A percentile compares a stretch with the other conserved stretches of the same genome.
Evolutionary conservation across 768 basidiomycete species (phyloP).

Genomic region (Lactifluus piperatus): DNA sequence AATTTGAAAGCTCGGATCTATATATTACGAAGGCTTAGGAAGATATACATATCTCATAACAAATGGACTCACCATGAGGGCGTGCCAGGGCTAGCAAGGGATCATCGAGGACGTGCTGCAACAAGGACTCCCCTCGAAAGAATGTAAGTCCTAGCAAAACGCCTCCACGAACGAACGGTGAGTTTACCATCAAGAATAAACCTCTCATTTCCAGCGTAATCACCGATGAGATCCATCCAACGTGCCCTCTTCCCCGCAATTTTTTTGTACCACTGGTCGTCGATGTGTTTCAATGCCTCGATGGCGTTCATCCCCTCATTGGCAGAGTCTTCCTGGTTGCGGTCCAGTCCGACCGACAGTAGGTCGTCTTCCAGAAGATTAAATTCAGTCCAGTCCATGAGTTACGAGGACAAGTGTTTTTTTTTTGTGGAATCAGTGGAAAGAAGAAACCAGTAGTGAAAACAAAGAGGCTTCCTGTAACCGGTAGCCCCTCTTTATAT

Average conservation of each 20-base stretch:
- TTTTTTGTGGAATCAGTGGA: not conserved
- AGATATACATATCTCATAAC: not conserved
- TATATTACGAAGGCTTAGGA: not conserved
- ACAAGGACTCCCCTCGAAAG: conserved; percentile 50
- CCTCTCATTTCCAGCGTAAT: conserved; percentile 58
- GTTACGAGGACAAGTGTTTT: not conserved
- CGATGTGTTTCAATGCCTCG: conserved; percentile 27
- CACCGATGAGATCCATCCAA: conserved; percentile 66
- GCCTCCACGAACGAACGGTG: not conserved
- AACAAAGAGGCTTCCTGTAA: not conserved
- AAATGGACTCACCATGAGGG: conserved; percentile 30
- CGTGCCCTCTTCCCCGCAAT: conserved; percentile 30
- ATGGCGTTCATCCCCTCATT: not conserved
- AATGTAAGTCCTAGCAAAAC: not conserved
- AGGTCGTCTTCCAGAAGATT: not conserved
- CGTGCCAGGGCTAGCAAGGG: conserved; percentile 50
- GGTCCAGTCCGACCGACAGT: not conserved
- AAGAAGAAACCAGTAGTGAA: not conserved
- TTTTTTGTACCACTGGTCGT: conserved; percentile 33
- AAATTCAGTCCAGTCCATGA: not conserved
- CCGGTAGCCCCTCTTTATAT: not conserved
- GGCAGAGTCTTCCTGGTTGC: not conserved
- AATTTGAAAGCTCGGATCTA: conserved; percentile 52
- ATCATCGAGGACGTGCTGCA: conserved; percentile 52
- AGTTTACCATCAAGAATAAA: conserved; percentile 55